A percentile compares a stretch with the other conserved stretches of the same genome.
Conservation (phyloP, 2,329 filamentous ascomycete species). For the Harringtonia lauricola region DNA sequence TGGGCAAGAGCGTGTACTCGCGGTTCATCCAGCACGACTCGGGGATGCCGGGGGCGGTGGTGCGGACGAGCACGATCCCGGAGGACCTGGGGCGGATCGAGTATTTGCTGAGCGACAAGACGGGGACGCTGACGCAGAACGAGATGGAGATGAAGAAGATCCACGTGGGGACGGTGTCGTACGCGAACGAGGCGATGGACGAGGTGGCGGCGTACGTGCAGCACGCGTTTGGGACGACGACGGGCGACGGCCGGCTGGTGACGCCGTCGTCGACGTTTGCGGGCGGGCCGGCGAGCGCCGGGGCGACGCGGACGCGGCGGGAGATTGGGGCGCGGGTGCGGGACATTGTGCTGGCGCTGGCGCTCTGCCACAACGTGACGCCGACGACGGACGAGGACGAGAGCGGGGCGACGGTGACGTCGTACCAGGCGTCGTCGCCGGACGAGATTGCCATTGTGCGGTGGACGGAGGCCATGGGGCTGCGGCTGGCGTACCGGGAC, state of each 20-base stretch:
- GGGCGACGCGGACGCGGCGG: conserved; percentile 71
- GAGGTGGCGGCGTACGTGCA: conserved; percentile 80
- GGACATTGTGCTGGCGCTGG: conserved; percentile 84
- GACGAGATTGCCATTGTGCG: conserved; percentile 97
- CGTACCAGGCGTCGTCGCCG: conserved; percentile 92
- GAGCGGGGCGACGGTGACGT: conserved; percentile 64
- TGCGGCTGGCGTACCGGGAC: conserved; percentile 76
- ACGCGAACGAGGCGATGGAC: conserved; percentile 98
- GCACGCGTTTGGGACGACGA: conserved; percentile 59
- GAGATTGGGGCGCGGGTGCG: conserved; percentile 91
- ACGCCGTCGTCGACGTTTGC: conserved; percentile 66
- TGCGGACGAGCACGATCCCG: conserved; percentile 92
- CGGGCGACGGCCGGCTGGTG: conserved; percentile 41
- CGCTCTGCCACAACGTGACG: conserved; percentile 94
- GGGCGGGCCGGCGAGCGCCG: conserved; percentile 31
- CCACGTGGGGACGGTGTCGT: conserved; percentile 94
- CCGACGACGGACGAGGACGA: conserved; percentile 71
- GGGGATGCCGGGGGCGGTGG: conserved; percentile 83
- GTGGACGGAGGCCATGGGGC: conserved; percentile 87
- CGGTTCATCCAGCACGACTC: conserved; percentile 88
- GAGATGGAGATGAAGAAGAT: conserved; percentile 99
- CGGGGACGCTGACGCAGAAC: conserved; percentile 94
- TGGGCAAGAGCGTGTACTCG: conserved; percentile 94
- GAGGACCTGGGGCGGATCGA: conserved; percentile 94
- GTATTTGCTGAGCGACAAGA: conserved; percentile 94